These are phyloP conservation scores for Rubroshorea leprosula DNA, from an alignment of 345 rosid species.

Conservation along the genomic window DNA sequence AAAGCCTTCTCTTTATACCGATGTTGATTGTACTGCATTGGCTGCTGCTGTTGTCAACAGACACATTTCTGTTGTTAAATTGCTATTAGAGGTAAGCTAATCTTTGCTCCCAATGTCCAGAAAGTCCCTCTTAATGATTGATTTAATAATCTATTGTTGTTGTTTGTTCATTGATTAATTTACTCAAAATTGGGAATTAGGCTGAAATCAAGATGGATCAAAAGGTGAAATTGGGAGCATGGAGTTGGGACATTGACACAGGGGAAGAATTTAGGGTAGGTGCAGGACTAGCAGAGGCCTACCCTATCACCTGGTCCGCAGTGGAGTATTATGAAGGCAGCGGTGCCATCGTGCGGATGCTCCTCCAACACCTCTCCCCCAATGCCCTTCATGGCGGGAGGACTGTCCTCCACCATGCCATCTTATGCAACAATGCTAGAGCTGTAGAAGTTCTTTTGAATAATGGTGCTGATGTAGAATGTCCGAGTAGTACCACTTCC, in stretches of 20 bases:
- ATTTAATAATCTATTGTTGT: neutral
- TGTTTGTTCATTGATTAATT: neutral
- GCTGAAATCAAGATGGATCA: constrained; percentile 36
- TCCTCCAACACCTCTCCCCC: constrained; percentile 29
- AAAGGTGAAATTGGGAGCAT: constrained; percentile 53
- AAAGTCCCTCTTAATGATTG: neutral
- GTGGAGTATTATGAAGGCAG: constrained; percentile 60
- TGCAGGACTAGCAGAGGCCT: constrained; percentile 58
- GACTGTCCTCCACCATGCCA: constrained; percentile 57
- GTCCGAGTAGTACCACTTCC: constrained; percentile 28
- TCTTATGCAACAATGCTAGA: constrained; percentile 43
- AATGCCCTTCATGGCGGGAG: constrained; percentile 40
- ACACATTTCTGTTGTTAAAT: constrained; percentile 42
- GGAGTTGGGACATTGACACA: constrained; percentile 61
- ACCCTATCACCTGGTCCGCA: constrained; percentile 47
- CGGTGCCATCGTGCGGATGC: constrained; percentile 46
- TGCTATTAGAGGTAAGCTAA: constrained; percentile 43
- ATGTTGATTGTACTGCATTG: constrained; percentile 51
- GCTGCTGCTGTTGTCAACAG: constrained; percentile 53
- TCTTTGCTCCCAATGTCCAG: constrained; percentile 3
- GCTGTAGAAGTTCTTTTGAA: constrained; percentile 44
- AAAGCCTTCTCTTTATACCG: constrained; percentile 52
- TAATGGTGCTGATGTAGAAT: constrained; percentile 37
- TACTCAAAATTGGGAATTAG: constrained; percentile 23
- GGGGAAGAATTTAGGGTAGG: constrained; percentile 67